Evolutionary conservation across 441 rosid species (phyloP), one percentile per base, ranked within the genome.

Genomic region (Raphanus hybrid): DNA sequence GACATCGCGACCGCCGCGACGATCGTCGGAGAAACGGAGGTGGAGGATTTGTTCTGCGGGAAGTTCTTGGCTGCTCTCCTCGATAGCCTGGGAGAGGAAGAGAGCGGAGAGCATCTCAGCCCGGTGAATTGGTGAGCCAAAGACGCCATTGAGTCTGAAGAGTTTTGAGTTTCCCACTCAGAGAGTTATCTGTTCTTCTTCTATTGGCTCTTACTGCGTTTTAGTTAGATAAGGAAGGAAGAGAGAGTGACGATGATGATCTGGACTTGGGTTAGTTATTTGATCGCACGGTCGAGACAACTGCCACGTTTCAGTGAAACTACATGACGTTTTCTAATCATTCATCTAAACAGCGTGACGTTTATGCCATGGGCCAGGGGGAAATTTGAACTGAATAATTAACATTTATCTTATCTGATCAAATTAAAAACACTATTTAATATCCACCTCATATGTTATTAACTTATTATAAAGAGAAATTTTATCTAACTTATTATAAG

Each of bases 51-150:
- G 71, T 80, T 76, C 71, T 81, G 87, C 8, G 71, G 77, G 2
- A 59, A 74, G 29, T 60, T 71, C 54, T 62, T 67, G 23, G 84
- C 63, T 2, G 72, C 78, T 68, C 54, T 81, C 29, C 82, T 82
- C 0, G 85, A 58, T 66, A 85, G 84, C 57, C 81, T 76, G 4
- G 88, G 79, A 6, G 89, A 83, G 11, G 84, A 57, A 0, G 91
- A 86, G 60, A 86, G 85, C 0, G 95, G 92, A 11, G 92, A 81
- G 52, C 88, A 88, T 73, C 90, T 79, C 2, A 92, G 80, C 41
- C 87, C 92, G 15, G 94, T 75, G 78, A 91, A 84, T 20, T 90
- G 98, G 73, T 87, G 97, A 81, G 88, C 92, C 81, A 92, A 54
- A 35, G 92, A 85, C 70, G 92, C 95, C 97, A 92, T 92, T 73